Evolutionary conservation across 306 rosid species (phyloP), one percentile per base, ranked within the genome.

Genomic region (Prunus armeniaca): DNA sequence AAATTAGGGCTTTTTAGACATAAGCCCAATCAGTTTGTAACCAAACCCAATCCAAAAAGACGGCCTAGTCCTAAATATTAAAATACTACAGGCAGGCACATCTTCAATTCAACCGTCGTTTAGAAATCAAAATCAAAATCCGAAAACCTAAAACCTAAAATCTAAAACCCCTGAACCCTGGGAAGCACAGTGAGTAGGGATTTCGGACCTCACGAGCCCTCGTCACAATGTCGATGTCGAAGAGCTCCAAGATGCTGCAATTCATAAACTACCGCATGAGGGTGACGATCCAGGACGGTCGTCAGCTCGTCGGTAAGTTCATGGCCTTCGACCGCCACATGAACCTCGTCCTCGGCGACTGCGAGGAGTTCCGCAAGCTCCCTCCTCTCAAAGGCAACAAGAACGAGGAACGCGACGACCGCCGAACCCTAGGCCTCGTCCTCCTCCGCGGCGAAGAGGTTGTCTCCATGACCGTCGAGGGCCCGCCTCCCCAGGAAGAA

Each of bases 291-390:
- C 99, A 96, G 58, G 99, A 96, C 28, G 99, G 99, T 9, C 97
- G 99, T 15, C 98, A 96, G 67, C 93, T 92, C 6, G 98, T 96
- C 6, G 98, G 99, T 10, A 94, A 94, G 77, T 94, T 94, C 85
- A 94, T 94, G 98, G 98, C 98, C 65, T 94, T 91, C 87, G 98
- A 94, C 69, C 98, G 98, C 79, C 98, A 94, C 86, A 94, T 94
- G 98, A 94, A 96, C 75, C 98, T 92, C 61, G 98, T 96, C 25
- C 84, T 96, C 82, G 99, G 98, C 18, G 99, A 96, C 78, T 96
- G 99, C 70, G 99, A 96, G 62, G 99, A 96, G 88, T 96, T 96
- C 73, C 97, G 99, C 19, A 96, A 96, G 84, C 93, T 96, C 27
- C 98, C 99, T 0, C 99, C 99, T 0, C 88, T 86, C 0, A 96